Percentiles rank a stretch among this genome's conserved stretches.
Evolutionary conservation across 2,329 filamentous ascomycete genomes (phyloP).

Genomic region (Nigrospora osmanthi): DNA sequence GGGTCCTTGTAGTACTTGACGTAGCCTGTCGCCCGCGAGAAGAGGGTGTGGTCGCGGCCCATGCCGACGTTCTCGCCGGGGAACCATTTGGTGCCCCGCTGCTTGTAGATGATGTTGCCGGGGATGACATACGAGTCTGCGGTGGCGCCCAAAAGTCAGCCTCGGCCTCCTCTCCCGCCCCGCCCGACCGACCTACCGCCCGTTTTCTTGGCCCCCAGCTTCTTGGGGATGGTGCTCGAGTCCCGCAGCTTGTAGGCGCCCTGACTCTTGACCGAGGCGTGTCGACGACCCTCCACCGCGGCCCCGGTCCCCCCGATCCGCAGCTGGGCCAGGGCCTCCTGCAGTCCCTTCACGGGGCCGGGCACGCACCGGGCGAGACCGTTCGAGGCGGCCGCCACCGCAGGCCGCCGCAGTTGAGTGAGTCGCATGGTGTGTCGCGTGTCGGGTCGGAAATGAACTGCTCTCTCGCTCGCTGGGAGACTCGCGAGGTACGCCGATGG

Average conservation of each 20-base stretch:
- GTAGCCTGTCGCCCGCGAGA: conserved; percentile 75
- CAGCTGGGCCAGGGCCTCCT: conserved; percentile 20
- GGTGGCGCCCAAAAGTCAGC: no score
- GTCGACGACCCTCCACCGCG: conserved; percentile 40
- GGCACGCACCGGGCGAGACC: conserved; percentile 10
- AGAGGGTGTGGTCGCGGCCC: conserved; percentile 95
- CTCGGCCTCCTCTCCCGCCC: no score
- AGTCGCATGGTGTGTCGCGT: conserved; percentile 26
- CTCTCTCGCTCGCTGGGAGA: background rate
- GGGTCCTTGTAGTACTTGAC: conserved; percentile 97
- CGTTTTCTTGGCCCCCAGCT: conserved; percentile 88
- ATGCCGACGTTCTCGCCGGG: conserved; percentile 93
- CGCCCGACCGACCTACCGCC: conserved; percentile 53
- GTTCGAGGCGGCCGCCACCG: conserved; percentile 26
- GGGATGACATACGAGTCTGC: conserved; percentile 86
- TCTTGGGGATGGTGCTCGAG: conserved; percentile 61
- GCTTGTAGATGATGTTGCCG: conserved; percentile 96
- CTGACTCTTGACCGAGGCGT: conserved; percentile 55
- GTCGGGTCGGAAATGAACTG: background rate
- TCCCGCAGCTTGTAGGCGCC: conserved; percentile 59
- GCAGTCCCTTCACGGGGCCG: conserved; percentile 15
- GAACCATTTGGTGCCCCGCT: conserved; percentile 90
- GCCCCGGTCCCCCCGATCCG: conserved; percentile 24
- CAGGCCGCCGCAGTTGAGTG: conserved; percentile 33
- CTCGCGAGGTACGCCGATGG: no score